Conservation (phyloP, 2,329 filamentous ascomycete genomes). For the Onygenales sp. region DNA sequence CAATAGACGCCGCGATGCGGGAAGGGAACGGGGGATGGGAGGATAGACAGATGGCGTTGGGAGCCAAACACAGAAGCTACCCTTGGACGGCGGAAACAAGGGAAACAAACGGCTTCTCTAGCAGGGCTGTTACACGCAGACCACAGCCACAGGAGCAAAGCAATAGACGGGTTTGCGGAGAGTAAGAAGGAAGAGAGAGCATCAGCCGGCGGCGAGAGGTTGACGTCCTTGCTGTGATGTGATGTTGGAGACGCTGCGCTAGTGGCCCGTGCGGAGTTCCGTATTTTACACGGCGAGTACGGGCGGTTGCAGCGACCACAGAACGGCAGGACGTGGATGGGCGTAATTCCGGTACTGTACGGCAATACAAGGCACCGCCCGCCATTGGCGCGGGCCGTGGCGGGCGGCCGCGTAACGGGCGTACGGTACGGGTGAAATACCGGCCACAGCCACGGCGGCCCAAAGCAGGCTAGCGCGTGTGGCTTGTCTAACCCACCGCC, state of each 20-base stretch:
- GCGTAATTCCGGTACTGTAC: neutral
- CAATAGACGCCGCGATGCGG: slow-evolving; percentile 4
- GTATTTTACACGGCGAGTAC: neutral
- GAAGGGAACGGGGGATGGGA: neutral
- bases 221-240: too few species aligned
- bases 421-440: neutral
- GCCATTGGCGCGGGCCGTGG: neutral
- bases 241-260: neutral
- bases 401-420: neutral
- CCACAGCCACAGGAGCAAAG: too few species aligned
- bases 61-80: neutral
- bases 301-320: neutral
- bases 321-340: neutral
- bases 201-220: too few species aligned
- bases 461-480: neutral
- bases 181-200: too few species aligned
- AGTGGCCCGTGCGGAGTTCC: neutral
- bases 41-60: neutral
- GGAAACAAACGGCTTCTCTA: neutral
- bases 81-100: neutral
- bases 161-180: too few species aligned
- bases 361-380: neutral
- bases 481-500: neutral
- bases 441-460: neutral
- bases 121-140: neutral